Percentiles rank a stretch among this genome's conserved stretches.
Conservation (phyloP, 148 eudicot genomes). For the Polygonum maritimum region DNA sequence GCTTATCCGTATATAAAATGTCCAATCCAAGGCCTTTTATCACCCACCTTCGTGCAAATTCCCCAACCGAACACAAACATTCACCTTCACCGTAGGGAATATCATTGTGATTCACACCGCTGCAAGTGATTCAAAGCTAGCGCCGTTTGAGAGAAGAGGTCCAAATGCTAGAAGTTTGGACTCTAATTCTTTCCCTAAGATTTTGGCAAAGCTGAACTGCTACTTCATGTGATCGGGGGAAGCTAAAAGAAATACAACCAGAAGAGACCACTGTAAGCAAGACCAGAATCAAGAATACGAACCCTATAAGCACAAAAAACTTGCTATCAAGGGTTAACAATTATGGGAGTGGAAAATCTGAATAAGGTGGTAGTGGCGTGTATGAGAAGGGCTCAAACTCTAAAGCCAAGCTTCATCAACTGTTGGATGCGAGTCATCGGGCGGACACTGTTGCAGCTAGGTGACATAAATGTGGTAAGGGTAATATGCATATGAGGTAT, state of each 20-base stretch:
- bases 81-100: no score
- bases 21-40: no score
- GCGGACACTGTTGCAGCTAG: constrained; percentile 82
- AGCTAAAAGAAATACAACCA: constrained; percentile 30
- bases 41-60: no score
- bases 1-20: no score
- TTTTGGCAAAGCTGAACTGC: background rate
- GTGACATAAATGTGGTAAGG: constrained; percentile 17
- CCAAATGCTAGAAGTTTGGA: no score
- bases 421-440: constrained; percentile 51
- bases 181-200: background rate
- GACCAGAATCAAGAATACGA: constrained; percentile 22
- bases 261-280: constrained; percentile 16
- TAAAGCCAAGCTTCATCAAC: constrained; percentile 77
- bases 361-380: constrained; percentile 26
- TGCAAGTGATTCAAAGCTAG: no score
- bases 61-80: no score
- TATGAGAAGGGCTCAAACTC: constrained; percentile 42
- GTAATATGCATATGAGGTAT: constrained; percentile 3
- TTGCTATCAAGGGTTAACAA: constrained; percentile 72
- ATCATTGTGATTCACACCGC: no score
- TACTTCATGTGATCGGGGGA: constrained; percentile 37
- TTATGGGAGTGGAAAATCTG: constrained; percentile 36
- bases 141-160: no score
- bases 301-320: constrained; percentile 57